phyloP scores from a whole-genome alignment of 352 stramenopile genomes.

The Phytophthora litchii region DNA sequence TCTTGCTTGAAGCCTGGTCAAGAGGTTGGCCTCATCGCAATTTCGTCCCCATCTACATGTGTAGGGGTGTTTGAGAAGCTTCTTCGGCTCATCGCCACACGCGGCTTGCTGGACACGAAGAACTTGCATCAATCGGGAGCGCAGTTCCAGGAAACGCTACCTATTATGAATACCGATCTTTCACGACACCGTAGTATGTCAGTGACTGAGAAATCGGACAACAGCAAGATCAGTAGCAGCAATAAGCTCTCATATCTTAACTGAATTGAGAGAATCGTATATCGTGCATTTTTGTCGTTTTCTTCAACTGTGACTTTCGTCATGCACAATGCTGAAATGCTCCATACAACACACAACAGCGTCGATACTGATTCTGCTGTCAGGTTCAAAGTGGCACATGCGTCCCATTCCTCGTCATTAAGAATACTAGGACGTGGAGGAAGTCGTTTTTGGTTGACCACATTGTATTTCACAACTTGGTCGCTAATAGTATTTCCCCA shows the following conservation, averaged over 20 bases:
- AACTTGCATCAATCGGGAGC: conserved; percentile 12
- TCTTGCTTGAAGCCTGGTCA: conserved; percentile 28
- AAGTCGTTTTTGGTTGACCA: too few relatives aligned
- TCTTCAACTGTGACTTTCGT: too few relatives aligned
- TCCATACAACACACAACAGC: too few relatives aligned
- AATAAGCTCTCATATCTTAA: conserved; percentile 22
- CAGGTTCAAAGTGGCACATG: too few relatives aligned
- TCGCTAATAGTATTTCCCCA: too few relatives aligned
- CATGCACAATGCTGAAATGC: too few relatives aligned
- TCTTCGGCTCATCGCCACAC: conserved; percentile 54
- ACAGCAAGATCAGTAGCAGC: conserved; percentile 12
- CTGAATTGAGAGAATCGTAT: background rate
- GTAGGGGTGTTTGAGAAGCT: conserved; percentile 58
- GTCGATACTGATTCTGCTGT: too few relatives aligned
- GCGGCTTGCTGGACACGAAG: conserved; percentile 29
- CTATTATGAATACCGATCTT: conserved; percentile 23
- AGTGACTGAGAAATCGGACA: conserved; percentile 17
- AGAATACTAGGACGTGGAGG: too few relatives aligned
- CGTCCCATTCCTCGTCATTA: too few relatives aligned
- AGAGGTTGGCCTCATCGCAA: conserved; percentile 33
- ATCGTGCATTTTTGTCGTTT: too few relatives aligned
- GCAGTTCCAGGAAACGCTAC: conserved; percentile 29
- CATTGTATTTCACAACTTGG: too few relatives aligned
- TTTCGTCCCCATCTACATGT: conserved; percentile 39
- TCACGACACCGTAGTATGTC: conserved; percentile 9